Percentiles rank a stretch among this genome's conserved stretches.
These are phyloP conservation scores for Aristolochia californica DNA, from an alignment of 164 flowering plant genomes.

Conservation along the genomic window DNA sequence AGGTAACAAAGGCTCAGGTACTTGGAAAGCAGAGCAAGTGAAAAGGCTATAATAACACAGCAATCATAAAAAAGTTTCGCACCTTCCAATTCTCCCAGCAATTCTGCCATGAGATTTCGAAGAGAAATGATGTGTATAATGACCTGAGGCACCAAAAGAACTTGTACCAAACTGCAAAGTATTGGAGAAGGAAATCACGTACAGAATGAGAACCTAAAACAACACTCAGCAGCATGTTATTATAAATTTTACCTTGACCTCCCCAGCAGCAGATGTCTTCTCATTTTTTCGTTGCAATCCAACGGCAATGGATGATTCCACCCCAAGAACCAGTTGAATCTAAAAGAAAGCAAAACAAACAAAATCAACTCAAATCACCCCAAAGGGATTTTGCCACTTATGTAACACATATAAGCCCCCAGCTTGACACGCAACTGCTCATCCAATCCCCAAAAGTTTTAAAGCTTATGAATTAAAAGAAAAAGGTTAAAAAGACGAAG, in stretches of 20 bases:
- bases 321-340: conserved; percentile 79
- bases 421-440: neutral
- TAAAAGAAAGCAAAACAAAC: conserved; percentile 19
- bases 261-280: conserved; percentile 73
- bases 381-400: neutral
- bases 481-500: neutral
- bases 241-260: conserved; percentile 51
- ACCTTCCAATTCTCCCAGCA: conserved; percentile 88
- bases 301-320: conserved; percentile 63
- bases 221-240: neutral
- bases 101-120: conserved; percentile 87
- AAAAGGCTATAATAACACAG: neutral
- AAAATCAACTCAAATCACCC: neutral
- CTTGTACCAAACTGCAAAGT: conserved; percentile 64
- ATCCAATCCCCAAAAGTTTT: neutral
- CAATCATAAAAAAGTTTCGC: neutral
- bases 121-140: conserved; percentile 67
- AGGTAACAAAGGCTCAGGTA: neutral
- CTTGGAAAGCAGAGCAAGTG: neutral
- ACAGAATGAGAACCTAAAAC: neutral
- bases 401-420: neutral
- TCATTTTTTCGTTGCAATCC: conserved; percentile 84
- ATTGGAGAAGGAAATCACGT: neutral
- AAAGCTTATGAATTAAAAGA: too few species aligned
- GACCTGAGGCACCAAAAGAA: conserved; percentile 73